Evolutionary conservation across 345 rosid genomes (phyloP).

Genomic region (Limnanthes douglasii): DNA sequence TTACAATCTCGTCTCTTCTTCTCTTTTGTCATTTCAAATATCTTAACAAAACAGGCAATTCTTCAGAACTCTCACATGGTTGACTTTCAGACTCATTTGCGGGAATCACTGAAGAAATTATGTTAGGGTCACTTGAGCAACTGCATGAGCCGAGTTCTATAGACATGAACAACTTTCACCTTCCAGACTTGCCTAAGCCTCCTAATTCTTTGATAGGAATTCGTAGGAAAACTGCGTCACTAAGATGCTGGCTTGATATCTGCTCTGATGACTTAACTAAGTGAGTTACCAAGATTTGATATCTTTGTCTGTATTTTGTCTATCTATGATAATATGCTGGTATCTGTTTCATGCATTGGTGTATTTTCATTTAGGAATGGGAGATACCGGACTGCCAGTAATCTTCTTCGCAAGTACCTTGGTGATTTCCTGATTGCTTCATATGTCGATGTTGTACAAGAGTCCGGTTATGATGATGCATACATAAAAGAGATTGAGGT

Average conservation of each 20-base stretch:
- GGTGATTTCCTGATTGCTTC: constrained; percentile 82
- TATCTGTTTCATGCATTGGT: constrained; percentile 3
- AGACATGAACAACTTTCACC: constrained; percentile 37
- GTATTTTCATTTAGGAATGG: constrained; percentile 40
- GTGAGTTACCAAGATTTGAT: constrained; percentile 22
- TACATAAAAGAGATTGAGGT: constrained; percentile 93
- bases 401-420: constrained; percentile 78
- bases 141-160: constrained; percentile 35
- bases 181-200: constrained; percentile 70
- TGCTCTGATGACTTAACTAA: constrained; percentile 71
- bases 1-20: constrained; percentile 2
- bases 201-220: constrained; percentile 80
- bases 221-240: constrained; percentile 39
- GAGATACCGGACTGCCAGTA: constrained; percentile 26
- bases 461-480: constrained; percentile 63
- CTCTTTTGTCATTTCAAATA: background rate
- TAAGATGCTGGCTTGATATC: constrained; percentile 79
- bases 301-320: constrained; percentile 1
- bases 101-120: constrained; percentile 27
- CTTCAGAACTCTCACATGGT: constrained; percentile 8
- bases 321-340: background rate
- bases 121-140: constrained; percentile 44
- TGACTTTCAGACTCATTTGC: constrained; percentile 40
- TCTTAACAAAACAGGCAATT: background rate
- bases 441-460: constrained; percentile 43